Evolutionary conservation across 2,329 filamentous ascomycete genomes (phyloP).

Genomic region (Paradendryphiella salina): DNA sequence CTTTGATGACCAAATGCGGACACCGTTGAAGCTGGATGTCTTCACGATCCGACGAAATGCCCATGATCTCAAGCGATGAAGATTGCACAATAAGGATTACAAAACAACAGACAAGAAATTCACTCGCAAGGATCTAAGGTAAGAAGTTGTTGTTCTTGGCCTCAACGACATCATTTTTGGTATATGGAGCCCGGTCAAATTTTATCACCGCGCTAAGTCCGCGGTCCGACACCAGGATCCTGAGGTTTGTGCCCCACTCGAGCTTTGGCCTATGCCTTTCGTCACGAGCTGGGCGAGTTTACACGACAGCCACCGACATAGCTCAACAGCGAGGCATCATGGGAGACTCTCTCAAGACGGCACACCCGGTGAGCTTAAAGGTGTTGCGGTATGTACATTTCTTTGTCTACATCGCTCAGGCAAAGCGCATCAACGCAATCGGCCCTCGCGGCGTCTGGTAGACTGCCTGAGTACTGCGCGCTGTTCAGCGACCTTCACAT

Average conservation of each 20-base stretch:
- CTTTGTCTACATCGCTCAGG: not conserved
- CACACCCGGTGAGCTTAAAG: constrained; percentile 84
- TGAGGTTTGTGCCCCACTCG: constrained; percentile 15
- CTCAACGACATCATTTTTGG: not conserved
- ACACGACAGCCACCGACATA: constrained; percentile 29
- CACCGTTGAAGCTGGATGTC: constrained; percentile 48
- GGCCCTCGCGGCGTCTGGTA: not conserved
- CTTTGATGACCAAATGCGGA: constrained; percentile 49
- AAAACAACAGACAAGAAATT: not conserved
- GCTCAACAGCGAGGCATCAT: constrained; percentile 47
- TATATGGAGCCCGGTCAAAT: constrained; percentile 2
- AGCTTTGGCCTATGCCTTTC: constrained; percentile 14
- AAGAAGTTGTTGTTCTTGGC: not conserved
- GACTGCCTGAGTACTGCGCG: not conserved
- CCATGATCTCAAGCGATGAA: not conserved
- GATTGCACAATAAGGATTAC: not conserved
- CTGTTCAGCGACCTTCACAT: not conserved
- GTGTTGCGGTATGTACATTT: constrained; percentile 69
- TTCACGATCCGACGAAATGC: not conserved
- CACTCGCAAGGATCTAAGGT: not conserved
- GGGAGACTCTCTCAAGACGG: constrained; percentile 51
- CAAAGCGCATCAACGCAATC: not conserved
- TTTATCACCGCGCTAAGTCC: constrained; percentile 11
- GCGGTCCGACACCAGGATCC: constrained; percentile 1
- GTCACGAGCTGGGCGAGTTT: constrained; percentile 8